Conservation (phyloP, 176 grass and related monocot genomes). For the Carex pumila region DNA sequence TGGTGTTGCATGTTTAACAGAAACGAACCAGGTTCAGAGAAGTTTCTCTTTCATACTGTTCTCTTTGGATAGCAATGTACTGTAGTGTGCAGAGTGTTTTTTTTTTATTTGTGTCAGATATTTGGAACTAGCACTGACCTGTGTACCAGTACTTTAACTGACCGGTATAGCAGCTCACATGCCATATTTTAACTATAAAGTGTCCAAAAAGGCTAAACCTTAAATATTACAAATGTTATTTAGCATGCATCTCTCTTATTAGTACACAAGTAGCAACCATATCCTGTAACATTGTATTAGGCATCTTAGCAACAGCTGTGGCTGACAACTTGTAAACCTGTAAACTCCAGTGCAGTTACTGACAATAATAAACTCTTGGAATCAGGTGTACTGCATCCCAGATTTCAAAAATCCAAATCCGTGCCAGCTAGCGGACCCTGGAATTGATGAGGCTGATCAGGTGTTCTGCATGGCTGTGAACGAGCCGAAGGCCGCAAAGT, state of each 20-base stretch:
- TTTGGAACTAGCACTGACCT: neutral
- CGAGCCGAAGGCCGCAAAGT: constrained; percentile 83
- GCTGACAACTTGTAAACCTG: neutral
- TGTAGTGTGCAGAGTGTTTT: constrained; percentile 18
- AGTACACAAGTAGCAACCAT: neutral
- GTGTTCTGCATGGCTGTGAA: constrained; percentile 78
- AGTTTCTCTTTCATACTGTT: neutral
- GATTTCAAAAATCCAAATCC: constrained; percentile 56
- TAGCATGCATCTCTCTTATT: neutral
- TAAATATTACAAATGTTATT: neutral
- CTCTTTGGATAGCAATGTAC: neutral
- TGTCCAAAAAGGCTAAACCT: neutral
- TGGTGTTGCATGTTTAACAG: constrained; percentile 65
- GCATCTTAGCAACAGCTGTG: neutral
- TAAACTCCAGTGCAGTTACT: neutral
- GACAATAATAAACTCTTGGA: neutral
- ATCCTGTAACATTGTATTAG: neutral
- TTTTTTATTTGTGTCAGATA: neutral
- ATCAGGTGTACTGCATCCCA: constrained; percentile 38
- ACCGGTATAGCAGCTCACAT: no score
- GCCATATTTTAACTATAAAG: neutral
- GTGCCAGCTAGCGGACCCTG: constrained; percentile 58
- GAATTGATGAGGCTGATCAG: constrained; percentile 55
- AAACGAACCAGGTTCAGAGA: constrained; percentile 35
- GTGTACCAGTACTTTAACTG: neutral